These are phyloP conservation scores for Eremochloa ophiuroides DNA, from an alignment of 176 grass and related monocot species.

Conservation along the genomic window DNA sequence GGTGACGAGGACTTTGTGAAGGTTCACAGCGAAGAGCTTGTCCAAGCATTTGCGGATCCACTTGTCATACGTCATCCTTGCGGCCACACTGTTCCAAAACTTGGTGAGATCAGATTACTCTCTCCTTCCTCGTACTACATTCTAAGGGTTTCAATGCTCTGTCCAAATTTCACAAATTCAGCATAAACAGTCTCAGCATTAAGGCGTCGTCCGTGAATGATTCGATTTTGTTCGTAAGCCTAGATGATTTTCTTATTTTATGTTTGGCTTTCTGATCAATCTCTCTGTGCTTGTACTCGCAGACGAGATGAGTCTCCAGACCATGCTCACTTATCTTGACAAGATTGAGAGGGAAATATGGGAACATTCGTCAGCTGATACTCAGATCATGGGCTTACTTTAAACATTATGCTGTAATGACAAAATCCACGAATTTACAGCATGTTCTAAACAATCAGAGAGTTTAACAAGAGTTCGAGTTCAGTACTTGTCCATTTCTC, in stretches of 20 bases:
- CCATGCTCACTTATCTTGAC: slow-evolving; percentile 39
- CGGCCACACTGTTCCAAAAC: slow-evolving; percentile 76
- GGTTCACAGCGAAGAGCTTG: slow-evolving; percentile 43
- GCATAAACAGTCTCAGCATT: neutral
- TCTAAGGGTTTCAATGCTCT: neutral
- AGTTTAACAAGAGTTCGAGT: neutral
- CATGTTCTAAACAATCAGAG: neutral
- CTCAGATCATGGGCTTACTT: neutral
- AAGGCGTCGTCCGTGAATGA: neutral
- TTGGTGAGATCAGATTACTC: slow-evolving; percentile 49
- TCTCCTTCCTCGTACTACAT: neutral
- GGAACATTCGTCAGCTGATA: neutral
- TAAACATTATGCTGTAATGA: neutral
- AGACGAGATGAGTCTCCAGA: slow-evolving; percentile 46
- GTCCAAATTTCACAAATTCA: neutral
- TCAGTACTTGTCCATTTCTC: neutral
- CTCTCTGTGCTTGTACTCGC: slow-evolving; percentile 1
- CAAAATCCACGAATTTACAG: neutral
- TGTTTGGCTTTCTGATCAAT: neutral
- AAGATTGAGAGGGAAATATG: slow-evolving; percentile 45
- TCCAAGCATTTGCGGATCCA: slow-evolving; percentile 69
- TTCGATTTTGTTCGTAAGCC: neutral
- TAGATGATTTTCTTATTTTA: neutral
- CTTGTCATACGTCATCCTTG: slow-evolving; percentile 66
- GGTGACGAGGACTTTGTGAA: slow-evolving; percentile 73